phyloP scores from a whole-genome alignment of 139 green algal species.

The Gonium pectorale region DNA sequence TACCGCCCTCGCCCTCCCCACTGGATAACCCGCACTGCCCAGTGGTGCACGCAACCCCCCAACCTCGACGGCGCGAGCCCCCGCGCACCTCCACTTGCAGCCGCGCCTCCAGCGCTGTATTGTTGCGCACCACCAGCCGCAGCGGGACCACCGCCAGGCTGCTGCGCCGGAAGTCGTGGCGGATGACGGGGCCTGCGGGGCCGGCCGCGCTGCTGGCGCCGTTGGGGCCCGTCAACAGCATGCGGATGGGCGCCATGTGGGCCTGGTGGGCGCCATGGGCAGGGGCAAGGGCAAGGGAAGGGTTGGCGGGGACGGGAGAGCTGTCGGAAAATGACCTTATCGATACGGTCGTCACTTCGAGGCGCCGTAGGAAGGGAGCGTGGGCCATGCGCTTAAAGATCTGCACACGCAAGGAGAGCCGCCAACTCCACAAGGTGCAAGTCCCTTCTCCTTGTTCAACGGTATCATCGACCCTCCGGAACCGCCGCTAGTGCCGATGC shows the following conservation, averaged over 20 bases:
- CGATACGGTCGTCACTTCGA: too few relatives aligned
- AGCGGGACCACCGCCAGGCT: conserved; percentile 67
- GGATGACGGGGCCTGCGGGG: conserved; percentile 30
- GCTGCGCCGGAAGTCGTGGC: conserved; percentile 69
- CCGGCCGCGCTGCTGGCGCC: conserved; percentile 20
- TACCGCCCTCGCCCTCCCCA: too few relatives aligned
- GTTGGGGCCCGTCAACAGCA: conserved; percentile 45
- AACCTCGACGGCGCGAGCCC: too few relatives aligned
- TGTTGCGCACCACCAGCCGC: conserved; percentile 70
- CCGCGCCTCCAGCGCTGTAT: conserved; percentile 36
- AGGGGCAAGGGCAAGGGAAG: not conserved
- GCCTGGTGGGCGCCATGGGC: not conserved
- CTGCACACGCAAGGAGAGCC: too few relatives aligned
- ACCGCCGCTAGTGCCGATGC: too few relatives aligned
- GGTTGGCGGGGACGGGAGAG: too few relatives aligned
- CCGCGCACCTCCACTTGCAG: conserved; percentile 54
- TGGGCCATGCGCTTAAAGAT: too few relatives aligned
- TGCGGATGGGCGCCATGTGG: conserved; percentile 32
- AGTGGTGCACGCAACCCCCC: not conserved
- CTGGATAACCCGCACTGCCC: not conserved
- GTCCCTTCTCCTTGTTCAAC: too few relatives aligned
- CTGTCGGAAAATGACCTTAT: too few relatives aligned
- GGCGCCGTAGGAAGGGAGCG: too few relatives aligned
- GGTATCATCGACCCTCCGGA: too few relatives aligned
- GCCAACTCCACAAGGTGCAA: too few relatives aligned